Base-by-base conservation (phyloP, 495 filamentous ascomycete species). In the Penicillium herquei region DNA sequence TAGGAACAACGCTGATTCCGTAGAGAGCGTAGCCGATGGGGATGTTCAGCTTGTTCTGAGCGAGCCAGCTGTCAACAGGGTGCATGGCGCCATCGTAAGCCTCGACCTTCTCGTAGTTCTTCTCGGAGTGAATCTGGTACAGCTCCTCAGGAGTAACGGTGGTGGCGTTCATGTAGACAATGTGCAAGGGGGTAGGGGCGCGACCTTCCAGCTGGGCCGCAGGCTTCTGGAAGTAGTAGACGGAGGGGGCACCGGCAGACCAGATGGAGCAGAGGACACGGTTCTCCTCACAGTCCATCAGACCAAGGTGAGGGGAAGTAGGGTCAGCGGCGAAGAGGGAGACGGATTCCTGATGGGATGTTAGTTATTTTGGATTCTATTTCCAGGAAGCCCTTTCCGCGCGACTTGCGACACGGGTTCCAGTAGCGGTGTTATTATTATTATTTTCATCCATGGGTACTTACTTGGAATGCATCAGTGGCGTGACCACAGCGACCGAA, bases 261-360 rank as follows among this genome's bases (percentile, higher is more conserved):
- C 90, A 95, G 49, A 77, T 72, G 64, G 90, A 85, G 81, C 92
- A 97, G 33, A 97, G 86, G 34, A 94, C 79, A 40, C 81, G 80
- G 61, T 92, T 76, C 51, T 81, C 66, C 51, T 97, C 92, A 66
- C 92, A 97, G 76, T 95, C 81, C 61, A 96, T 61, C 57, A 81
- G 72, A 40, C 77, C 92, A 42, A 93, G 81, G 56, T 89, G 78
- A 10, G 91, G 92, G 11, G 87, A 67, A 44, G 82, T 82, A 9
- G 84, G 81, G 49, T 84, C 78, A 11, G 78, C 77, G 37, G 88
- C 77, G 69, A 95, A 85, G 54, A 88, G 76, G 31, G 78, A 70
- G 4, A 85, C 84, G 45, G 89, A 84, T 75, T 92, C 82, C 82
- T 85, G 57, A 49, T 41, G 65, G 51, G 18, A 18, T 12, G 40